Conservation (phyloP, 2,329 filamentous ascomycete species). For the Knufia fluminis region DNA sequence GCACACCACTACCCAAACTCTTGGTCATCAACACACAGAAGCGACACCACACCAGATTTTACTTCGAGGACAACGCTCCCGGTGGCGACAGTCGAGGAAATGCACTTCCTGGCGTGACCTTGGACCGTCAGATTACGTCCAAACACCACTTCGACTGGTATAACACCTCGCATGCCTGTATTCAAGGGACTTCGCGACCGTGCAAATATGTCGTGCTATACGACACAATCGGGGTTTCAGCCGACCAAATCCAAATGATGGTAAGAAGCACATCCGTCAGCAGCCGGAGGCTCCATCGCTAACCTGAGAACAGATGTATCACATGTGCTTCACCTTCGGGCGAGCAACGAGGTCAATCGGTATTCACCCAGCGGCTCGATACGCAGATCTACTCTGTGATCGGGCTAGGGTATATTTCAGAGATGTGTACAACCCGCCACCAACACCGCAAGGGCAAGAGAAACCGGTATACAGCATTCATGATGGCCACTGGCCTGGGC, state of each 20-base stretch:
- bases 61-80: background rate
- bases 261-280: background rate
- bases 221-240: constrained; percentile 39
- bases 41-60: constrained; percentile 1
- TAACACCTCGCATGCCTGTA: constrained; percentile 66
- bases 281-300: background rate
- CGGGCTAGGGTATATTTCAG: background rate
- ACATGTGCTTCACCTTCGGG: background rate
- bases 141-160: constrained; percentile 55
- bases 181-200: constrained; percentile 74
- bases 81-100: constrained; percentile 29
- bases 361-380: background rate
- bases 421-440: background rate
- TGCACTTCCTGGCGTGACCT: background rate
- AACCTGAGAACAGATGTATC: background rate
- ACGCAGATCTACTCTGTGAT: background rate
- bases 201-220: constrained; percentile 71
- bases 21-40: background rate
- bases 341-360: background rate
- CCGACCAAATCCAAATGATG: background rate
- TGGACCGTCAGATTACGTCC: background rate
- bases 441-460: background rate
- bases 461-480: background rate
- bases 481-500: background rate
- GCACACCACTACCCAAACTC: background rate